Percentiles rank a stretch among this genome's conserved stretches.
Conservation (phyloP, 2,329 filamentous ascomycete genomes). For the Colletotrichum eleusines region DNA sequence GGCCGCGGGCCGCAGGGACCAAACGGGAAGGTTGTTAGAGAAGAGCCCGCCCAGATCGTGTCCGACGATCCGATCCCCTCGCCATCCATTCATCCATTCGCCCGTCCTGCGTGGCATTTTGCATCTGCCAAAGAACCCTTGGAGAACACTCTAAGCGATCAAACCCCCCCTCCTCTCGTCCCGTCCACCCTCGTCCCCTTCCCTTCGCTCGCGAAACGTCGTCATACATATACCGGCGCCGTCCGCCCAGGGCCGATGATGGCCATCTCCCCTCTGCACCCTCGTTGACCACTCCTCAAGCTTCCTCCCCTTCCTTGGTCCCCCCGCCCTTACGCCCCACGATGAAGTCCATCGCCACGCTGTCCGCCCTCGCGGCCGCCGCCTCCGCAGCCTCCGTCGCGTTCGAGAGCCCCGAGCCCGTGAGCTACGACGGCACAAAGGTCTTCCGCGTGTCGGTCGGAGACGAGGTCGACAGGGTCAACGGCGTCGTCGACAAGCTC, state of each 20-base stretch:
- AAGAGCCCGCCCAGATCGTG: slow-evolving; percentile 4
- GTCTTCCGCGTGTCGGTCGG: slow-evolving; percentile 57
- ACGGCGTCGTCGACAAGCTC: slow-evolving; percentile 51
- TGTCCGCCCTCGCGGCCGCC: slow-evolving; percentile 30
- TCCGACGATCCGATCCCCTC: slow-evolving; percentile 28
- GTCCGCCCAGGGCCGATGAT: not conserved
- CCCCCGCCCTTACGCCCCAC: not conserved
- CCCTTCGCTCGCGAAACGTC: too few species aligned
- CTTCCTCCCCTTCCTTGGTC: not conserved
- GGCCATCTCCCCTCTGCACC: slow-evolving; percentile 7
- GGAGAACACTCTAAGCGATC: too few species aligned
- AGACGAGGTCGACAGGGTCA: slow-evolving; percentile 49
- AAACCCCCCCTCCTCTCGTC: not conserved
- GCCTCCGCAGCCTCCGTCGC: slow-evolving; percentile 38
- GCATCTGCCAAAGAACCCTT: not conserved
- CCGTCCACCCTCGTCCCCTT: not conserved
- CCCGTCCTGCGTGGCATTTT: not conserved
- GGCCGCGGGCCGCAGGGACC: slow-evolving; percentile 25
- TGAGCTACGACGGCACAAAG: slow-evolving; percentile 60
- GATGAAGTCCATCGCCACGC: slow-evolving; percentile 38
- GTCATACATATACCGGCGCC: slow-evolving; percentile 2
- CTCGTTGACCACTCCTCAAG: not conserved
- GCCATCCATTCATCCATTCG: not conserved
- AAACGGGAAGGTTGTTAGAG: slow-evolving; percentile 35
- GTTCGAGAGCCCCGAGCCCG: slow-evolving; percentile 26